Base-by-base conservation (phyloP, 148 eudicot genomes). In the Chenopodium berlandieri region DNA sequence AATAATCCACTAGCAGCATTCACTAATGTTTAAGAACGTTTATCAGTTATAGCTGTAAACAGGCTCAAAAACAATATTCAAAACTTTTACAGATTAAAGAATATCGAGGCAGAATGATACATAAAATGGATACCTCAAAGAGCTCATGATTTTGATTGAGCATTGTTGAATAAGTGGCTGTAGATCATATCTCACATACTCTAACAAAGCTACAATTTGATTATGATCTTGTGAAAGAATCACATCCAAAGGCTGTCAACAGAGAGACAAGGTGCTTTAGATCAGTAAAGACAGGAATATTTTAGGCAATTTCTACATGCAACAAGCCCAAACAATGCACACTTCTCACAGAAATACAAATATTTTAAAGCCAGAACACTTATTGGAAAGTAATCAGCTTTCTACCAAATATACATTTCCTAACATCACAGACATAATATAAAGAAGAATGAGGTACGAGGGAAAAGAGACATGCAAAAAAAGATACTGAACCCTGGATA, bases 101-200 rank as follows among this genome's bases (percentile, higher is more conserved):
- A 58, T 75, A 7, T 70, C 62, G 79, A 78, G 27, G 64, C 66
- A 10, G 40, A 66, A 75, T 50, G 58, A 46, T 27, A 58, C 50
- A 83, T 27, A n/a, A 54, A 78, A 78, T 25, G 31, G 52, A 83
- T 87, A 90, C 99, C 99, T 92, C 80, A 96, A 77, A 73, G 86
- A 90, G 80, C 90, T 88, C 98, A 96, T 91, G 79, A 96, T 91
- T 75, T 92, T 94, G 87, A 94, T 90, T 48, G 99, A 91, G 83
- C 90, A 92, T 54, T 90, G 92, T 84, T 92, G 99, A 87, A 96
- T 89, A 68, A 87, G 90, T 37, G 97, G 97, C 71, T 87, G 91
- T 73, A 91, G 82, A 91, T 96, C 99, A 89, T 94, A 96, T 94
- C 99, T 88, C 75, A 94, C 94, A 83, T 94, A 96, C 86, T 96